Evolutionary conservation across 768 basidiomycete species (phyloP).

Genomic region (Termitomyces sp.): DNA sequence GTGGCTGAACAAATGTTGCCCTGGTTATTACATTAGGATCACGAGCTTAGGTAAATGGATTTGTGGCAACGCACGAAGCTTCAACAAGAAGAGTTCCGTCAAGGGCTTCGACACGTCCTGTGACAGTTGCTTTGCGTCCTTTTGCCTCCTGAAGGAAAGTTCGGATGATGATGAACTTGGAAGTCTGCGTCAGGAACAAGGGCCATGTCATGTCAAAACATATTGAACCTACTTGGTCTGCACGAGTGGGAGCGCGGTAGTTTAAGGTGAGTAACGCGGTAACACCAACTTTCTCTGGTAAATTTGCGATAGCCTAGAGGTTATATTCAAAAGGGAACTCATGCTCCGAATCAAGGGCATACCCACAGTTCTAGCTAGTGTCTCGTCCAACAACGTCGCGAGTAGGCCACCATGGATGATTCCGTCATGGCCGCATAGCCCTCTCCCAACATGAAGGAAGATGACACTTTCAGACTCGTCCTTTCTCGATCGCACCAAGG

Average conservation of each 20-base stretch:
- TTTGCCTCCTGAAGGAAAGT: slow-evolving; percentile 59
- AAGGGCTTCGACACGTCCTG: slow-evolving; percentile 69
- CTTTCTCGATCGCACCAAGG: slow-evolving; percentile 64
- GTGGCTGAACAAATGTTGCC: slow-evolving; percentile 83
- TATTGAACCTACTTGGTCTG: slow-evolving; percentile 62
- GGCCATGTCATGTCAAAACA: neutral
- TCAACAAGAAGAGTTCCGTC: slow-evolving; percentile 81
- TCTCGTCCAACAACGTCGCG: slow-evolving; percentile 88
- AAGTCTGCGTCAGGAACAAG: slow-evolving; percentile 1
- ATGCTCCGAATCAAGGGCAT: neutral
- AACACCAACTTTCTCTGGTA: slow-evolving; percentile 88
- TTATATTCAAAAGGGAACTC: neutral
- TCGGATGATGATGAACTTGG: slow-evolving; percentile 78
- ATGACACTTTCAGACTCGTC: slow-evolving; percentile 73
- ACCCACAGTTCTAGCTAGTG: slow-evolving; percentile 67
- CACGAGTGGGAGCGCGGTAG: slow-evolving; percentile 84
- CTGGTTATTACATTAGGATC: slow-evolving; percentile 29
- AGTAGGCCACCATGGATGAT: slow-evolving; percentile 92
- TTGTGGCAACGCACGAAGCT: slow-evolving; percentile 53
- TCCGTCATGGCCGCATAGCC: slow-evolving; percentile 89
- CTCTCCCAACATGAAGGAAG: slow-evolving; percentile 79
- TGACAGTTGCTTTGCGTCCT: slow-evolving; percentile 74
- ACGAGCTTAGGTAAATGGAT: slow-evolving; percentile 1
- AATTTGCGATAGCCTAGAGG: slow-evolving; percentile 70
- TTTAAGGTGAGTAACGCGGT: slow-evolving; percentile 80